phyloP scores from a whole-genome alignment of 495 filamentous ascomycete genomes.

The Cryomyces antarcticus region DNA sequence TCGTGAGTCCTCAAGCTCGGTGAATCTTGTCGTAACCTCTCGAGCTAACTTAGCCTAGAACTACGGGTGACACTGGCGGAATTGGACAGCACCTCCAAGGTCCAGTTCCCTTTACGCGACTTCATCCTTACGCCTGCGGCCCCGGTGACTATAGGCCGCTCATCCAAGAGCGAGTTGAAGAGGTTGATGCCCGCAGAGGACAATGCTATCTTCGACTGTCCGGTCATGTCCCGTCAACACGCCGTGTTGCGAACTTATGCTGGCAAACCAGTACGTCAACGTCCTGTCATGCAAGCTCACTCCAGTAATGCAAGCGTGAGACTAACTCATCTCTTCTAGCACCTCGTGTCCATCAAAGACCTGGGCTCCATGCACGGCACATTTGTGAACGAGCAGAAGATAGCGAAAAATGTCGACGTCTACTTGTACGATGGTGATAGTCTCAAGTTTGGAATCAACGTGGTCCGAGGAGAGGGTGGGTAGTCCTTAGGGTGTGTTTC shows the following conservation, averaged over 20 bases:
- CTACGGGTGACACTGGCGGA: not conserved
- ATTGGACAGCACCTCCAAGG: not conserved
- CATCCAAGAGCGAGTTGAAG: slow-evolving; percentile 36
- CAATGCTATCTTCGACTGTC: slow-evolving; percentile 62
- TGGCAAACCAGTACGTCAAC: not conserved
- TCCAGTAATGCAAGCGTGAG: slow-evolving; percentile 1
- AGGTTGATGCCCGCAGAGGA: slow-evolving; percentile 25
- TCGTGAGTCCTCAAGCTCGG: not conserved
- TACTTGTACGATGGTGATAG: not conserved
- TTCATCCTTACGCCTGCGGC: slow-evolving; percentile 7
- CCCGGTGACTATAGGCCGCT: slow-evolving; percentile 27
- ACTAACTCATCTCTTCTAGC: slow-evolving; percentile 1
- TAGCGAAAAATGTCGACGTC: not conserved
- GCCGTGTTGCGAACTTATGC: slow-evolving; percentile 33
- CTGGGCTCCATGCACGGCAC: slow-evolving; percentile 39
- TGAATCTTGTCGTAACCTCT: not conserved
- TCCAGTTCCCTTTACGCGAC: not conserved
- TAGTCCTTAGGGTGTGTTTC: not conserved
- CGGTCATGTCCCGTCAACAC: slow-evolving; percentile 66
- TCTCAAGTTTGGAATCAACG: not conserved
- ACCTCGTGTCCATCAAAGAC: slow-evolving; percentile 22
- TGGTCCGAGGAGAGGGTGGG: not conserved
- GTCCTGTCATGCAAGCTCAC: not conserved
- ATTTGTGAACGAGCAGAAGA: slow-evolving; percentile 13
- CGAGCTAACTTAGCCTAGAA: not conserved